Percentiles rank a stretch among this genome's conserved stretches.
Conservation (phyloP, 306 rosid species). For the Chamaecrista fasciculata region DNA sequence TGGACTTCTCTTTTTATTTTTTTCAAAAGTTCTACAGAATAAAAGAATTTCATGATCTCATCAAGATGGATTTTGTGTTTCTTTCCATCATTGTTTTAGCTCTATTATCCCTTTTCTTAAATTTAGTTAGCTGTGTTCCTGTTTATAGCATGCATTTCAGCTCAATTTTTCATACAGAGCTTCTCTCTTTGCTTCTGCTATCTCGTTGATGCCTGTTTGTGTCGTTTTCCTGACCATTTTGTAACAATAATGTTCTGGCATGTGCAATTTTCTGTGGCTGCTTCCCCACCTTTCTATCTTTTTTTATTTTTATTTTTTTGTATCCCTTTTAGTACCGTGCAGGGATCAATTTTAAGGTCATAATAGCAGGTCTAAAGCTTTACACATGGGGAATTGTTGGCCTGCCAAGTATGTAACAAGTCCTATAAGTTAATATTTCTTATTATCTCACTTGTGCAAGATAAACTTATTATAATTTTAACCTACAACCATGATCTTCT, state of each 20-base stretch:
- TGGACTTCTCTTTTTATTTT: background rate
- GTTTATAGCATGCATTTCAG: background rate
- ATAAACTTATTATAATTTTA: background rate
- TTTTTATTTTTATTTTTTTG: too few relatives aligned
- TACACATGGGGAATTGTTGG: background rate
- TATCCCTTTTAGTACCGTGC: background rate
- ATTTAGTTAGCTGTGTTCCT: background rate
- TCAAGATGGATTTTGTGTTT: background rate
- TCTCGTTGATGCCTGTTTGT: background rate
- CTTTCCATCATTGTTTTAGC: background rate
- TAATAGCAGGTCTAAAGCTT: background rate
- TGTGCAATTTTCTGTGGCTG: background rate
- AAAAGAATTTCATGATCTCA: background rate
- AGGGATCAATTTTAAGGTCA: background rate
- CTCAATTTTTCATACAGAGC: background rate
- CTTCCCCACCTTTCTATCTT: background rate
- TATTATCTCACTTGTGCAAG: background rate
- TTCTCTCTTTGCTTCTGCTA: background rate
- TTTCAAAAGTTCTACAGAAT: background rate
- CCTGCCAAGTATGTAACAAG: background rate
- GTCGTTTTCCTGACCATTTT: background rate
- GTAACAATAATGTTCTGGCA: background rate
- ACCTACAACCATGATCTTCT: background rate
- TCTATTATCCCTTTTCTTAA: background rate
- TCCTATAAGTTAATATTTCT: background rate